Evolutionary conservation across 1,284 basidiomycete species (phyloP).

Genomic region (Phlebopus sp.): DNA sequence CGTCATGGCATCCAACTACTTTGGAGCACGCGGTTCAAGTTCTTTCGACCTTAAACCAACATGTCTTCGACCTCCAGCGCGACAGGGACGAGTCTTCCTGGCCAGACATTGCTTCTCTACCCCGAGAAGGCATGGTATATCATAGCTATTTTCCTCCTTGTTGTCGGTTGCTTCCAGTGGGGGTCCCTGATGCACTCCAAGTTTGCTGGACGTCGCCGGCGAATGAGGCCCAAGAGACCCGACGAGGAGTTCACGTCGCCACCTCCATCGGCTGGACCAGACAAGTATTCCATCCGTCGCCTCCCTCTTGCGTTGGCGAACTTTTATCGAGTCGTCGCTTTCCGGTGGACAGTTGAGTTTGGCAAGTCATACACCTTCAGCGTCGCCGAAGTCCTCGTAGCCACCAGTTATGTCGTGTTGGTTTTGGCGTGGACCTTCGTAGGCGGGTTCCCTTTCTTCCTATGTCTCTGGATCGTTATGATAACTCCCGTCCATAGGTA

Average conservation of each 20-base stretch:
- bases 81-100: background rate
- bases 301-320: constrained; percentile 41
- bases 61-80: constrained; percentile 1
- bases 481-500: constrained; percentile 34
- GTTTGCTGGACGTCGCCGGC: constrained; percentile 7
- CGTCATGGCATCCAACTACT: background rate
- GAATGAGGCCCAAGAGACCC: background rate
- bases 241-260: constrained; percentile 23
- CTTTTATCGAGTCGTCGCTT: constrained; percentile 45
- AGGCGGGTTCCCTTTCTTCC: constrained; percentile 32
- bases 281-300: constrained; percentile 21
- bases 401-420: constrained; percentile 42
- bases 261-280: background rate
- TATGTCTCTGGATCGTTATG: background rate
- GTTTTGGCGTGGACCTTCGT: constrained; percentile 49
- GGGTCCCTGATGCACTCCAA: constrained; percentile 28
- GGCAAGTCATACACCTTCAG: constrained; percentile 46
- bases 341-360: constrained; percentile 45
- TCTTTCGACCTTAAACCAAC: constrained; percentile 1
- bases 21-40: background rate
- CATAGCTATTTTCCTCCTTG: constrained; percentile 40
- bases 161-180: constrained; percentile 40
- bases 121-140: constrained; percentile 45
- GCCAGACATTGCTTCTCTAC: constrained; percentile 20
- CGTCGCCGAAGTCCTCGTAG: constrained; percentile 46